Percentiles rank a stretch among this genome's conserved stretches.
phyloP scores from a whole-genome alignment of 1,284 basidiomycete genomes.

The Tilletia caries region DNA sequence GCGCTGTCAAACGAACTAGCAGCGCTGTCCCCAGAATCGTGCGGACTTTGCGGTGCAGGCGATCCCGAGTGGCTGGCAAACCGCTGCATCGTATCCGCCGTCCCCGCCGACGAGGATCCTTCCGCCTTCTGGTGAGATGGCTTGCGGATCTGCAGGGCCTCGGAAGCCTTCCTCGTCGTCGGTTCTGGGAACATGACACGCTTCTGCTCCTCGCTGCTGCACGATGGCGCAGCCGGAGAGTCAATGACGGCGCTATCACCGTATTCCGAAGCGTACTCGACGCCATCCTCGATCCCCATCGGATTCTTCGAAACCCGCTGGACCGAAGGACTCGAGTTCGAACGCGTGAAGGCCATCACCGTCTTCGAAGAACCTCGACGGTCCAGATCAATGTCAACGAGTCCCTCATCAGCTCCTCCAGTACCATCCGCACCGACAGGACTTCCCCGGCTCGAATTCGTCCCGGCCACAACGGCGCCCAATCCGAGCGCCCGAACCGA shows the following conservation, averaged over 20 bases:
- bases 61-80: neutral
- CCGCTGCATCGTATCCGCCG: neutral
- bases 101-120: neutral
- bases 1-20: neutral
- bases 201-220: neutral
- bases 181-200: neutral
- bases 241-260: neutral
- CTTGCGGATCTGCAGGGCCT: too few species aligned
- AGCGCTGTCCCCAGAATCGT: neutral
- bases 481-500: neutral
- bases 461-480: neutral
- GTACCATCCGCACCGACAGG: too few species aligned
- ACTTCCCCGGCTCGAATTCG: neutral
- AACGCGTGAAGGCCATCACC: neutral
- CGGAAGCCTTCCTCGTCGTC: neutral
- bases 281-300: neutral
- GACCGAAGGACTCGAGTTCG: slow-evolving; percentile 1
- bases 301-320: neutral
- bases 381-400: too few species aligned
- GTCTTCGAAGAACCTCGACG: too few species aligned
- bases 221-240: neutral
- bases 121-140: neutral
- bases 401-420: too few species aligned
- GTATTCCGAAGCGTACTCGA: neutral
- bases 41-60: neutral